A percentile compares a stretch with the other conserved stretches of the same genome.
Evolutionary conservation across 495 filamentous ascomycete genomes (phyloP).

Genomic region (Xylaria telfairii): DNA sequence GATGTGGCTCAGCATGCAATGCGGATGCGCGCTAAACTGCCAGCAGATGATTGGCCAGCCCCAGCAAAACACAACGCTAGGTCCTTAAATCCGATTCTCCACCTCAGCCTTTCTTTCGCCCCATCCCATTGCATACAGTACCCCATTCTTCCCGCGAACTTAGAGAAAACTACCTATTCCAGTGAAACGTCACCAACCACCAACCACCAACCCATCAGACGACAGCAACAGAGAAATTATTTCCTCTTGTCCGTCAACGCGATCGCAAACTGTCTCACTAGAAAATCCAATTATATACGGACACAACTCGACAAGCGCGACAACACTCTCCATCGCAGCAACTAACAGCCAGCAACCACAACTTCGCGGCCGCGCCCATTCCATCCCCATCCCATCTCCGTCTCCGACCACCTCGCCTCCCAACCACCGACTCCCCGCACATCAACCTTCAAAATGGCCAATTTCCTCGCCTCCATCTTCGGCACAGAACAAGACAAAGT

Average conservation of each 20-base stretch:
- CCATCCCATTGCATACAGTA: too few species aligned
- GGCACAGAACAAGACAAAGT: constrained; percentile 98
- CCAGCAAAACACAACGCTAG: too few species aligned
- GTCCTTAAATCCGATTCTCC: constrained; percentile 9
- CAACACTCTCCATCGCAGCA: not conserved
- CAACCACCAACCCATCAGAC: too few species aligned
- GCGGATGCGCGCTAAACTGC: too few species aligned
- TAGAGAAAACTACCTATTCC: too few species aligned
- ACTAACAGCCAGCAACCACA: not conserved
- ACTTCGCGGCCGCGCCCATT: not conserved
- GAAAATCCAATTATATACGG: not conserved
- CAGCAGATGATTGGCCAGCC: not conserved
- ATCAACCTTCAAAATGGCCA: constrained; percentile 63
- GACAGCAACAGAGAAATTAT: not conserved
- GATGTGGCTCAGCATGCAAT: too few species aligned
- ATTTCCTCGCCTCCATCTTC: constrained; percentile 99
- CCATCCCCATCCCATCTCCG: not conserved
- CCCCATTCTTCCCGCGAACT: not conserved
- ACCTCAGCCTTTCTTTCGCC: constrained; percentile 21
- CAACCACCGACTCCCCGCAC: too few species aligned
- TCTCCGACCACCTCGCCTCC: not conserved
- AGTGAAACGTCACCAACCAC: too few species aligned
- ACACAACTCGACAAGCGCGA: not conserved
- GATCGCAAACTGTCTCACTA: too few species aligned
- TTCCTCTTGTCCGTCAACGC: not conserved